Conservation (phyloP, 345 rosid genomes). For the Sonneratia caseolaris region DNA sequence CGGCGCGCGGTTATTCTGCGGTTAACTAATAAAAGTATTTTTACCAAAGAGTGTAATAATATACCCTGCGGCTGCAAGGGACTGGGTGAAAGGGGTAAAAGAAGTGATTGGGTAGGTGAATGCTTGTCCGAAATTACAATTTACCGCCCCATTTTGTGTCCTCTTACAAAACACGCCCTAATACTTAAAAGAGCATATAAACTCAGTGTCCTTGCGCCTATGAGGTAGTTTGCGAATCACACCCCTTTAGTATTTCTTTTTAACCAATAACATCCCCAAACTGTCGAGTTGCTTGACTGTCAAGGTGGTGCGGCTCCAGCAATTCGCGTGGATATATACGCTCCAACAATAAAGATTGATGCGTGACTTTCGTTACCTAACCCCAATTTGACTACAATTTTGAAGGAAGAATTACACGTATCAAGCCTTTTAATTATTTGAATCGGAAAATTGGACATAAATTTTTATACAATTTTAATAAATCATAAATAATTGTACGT, state of each 20-base stretch:
- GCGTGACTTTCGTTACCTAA: not conserved
- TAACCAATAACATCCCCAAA: not conserved
- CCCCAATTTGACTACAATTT: not conserved
- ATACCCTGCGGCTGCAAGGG: not conserved
- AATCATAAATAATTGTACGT: too few species aligned
- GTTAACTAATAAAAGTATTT: too few species aligned
- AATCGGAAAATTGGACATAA: too few species aligned
- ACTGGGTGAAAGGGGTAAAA: not conserved
- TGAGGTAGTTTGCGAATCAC: not conserved
- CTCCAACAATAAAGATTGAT: not conserved
- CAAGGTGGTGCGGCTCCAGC: not conserved
- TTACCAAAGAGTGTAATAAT: not conserved
- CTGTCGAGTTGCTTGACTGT: not conserved
- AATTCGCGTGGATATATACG: not conserved
- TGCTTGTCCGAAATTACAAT: not conserved
- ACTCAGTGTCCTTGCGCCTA: not conserved
- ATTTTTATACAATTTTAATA: too few species aligned
- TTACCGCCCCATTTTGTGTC: not conserved
- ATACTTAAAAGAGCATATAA: not conserved
- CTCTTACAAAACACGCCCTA: not conserved
- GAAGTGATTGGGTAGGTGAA: not conserved
- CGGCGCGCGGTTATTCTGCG: too few species aligned
- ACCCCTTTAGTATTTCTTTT: not conserved
- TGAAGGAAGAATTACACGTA: not conserved
- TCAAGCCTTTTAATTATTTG: too few species aligned